Evolutionary conservation across 768 basidiomycete genomes (phyloP), one percentile per base, ranked within the genome.

Genomic region (Chiua virens): DNA sequence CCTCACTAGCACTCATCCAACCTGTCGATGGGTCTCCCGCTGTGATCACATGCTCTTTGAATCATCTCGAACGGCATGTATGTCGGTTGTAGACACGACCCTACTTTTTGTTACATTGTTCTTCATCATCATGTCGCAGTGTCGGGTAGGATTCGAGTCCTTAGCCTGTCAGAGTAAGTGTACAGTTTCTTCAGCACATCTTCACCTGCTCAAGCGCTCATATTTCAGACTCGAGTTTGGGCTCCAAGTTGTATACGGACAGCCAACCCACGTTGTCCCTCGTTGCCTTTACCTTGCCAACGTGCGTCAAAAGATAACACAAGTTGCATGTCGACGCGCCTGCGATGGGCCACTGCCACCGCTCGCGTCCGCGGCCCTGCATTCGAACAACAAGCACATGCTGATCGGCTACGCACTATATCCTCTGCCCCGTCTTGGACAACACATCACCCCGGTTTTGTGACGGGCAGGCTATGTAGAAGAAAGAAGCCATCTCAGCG

Each of bases 111-210:
- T 42, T 40, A 32, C 22, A 59, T 56, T 42, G 59, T n/a, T n/a
- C n/a, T n/a, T n/a, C n/a, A 56, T 9, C 60, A 54, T 2, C 39
- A 20, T 27, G n/a, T 4, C 9, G 40, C 36, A 20, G 20, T 30
- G 28, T 15, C 52, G 54, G 63, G 63, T 62, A 55, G 56, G 53
- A 45, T 35, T 2, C 10, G n/a, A n/a, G n/a, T n/a, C 23, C 35
- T 21, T 39, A 18, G 13, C 28, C 34, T 30, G 13, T 6, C 37
- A 9, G 21, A 39, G 34, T 40, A 51, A 50, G 53, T 40, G 34
- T 49, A 45, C 36, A 59, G 46, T 42, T 49, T 34, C 27, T 28
- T 46, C 48, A 55, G 62, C 44, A 27, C 52, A 36, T 3, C 14
- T 27, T 32, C 17, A 25, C 43, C 32, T n/a, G n/a, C n/a, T n/a